phyloP scores from a whole-genome alignment of 345 rosid species.

The Litchi chinensis region DNA sequence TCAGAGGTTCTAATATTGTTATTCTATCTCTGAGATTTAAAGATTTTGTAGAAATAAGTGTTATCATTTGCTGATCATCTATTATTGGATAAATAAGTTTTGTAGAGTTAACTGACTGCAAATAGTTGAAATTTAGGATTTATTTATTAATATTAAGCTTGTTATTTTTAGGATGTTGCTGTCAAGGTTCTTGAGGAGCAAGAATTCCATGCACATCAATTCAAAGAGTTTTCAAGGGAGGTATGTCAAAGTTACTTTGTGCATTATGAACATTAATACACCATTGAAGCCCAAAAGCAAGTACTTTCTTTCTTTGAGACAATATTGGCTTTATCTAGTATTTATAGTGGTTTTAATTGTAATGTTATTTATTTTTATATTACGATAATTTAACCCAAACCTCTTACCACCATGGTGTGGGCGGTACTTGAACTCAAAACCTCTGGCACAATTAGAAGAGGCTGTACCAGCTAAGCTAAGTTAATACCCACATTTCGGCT shows the following conservation, averaged over 20 bases:
- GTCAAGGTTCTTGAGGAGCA: slow-evolving; percentile 62
- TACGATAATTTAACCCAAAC: neutral
- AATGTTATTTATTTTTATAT: too few relatives aligned
- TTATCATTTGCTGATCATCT: neutral
- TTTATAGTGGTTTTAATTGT: neutral
- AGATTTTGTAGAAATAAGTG: neutral
- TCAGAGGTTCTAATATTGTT: neutral
- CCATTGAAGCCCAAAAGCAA: neutral
- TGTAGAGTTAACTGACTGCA: neutral
- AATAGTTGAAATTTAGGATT: neutral
- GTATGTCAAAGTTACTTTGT: slow-evolving; percentile 26
- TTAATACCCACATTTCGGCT: neutral
- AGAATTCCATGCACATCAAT: slow-evolving; percentile 43
- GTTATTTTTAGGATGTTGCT: slow-evolving; percentile 52
- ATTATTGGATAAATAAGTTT: neutral
- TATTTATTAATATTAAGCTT: slow-evolving; percentile 17
- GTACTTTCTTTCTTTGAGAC: slow-evolving; percentile 2
- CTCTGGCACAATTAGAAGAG: neutral
- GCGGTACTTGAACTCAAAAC: neutral
- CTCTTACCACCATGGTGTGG: neutral
- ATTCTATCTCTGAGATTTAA: neutral
- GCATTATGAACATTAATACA: neutral
- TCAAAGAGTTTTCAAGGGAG: slow-evolving; percentile 52
- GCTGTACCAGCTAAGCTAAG: neutral
- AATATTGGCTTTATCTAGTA: neutral